Base-by-base conservation (phyloP, 305 asterid species). In the Fraxinus nigra region DNA sequence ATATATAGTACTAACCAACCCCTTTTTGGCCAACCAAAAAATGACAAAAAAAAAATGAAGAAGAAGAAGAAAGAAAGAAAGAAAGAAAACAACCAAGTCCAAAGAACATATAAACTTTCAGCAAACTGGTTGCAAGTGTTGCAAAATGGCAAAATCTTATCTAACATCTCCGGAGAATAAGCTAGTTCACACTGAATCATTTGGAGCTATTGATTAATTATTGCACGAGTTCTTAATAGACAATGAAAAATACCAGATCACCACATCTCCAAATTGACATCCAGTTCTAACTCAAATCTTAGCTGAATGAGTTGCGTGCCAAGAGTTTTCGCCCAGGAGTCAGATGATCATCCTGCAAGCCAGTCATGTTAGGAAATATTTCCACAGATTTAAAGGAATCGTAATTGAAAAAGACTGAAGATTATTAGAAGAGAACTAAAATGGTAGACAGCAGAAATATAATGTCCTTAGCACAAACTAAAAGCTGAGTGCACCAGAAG, bases 341-440 rank as follows among this genome's bases (percentile, higher is more conserved):
- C 35, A 85, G 90, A 82, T 90, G 97, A 77, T 94, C 98, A 87
- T 93, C 98, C 99, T 96, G 97, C 88, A 85, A 86, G 83, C 78
- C 78, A 38, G 81, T 76, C 67, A 46, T 79, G 79, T 28, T 87
- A 82, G 35, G 63, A 72, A 79, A 35, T 67, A 78, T 84, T 78
- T 75, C 78, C 80, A 59, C 59, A 79, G 79, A 37, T 80, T 63
- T 61, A 72, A 61, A 16, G 14, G 34, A 40, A 78, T 46, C 65
- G 22, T 51, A 67, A 67, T 56, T 78, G 51, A 75, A 3, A 72
- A 40, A 24, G 30, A 34, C 10, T 5, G 40, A 63, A 40, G 77
- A 20, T 33, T n/a, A 79, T 26, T 63, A 78, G 77, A 34, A 77
- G 77, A 34, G 70, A 10, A 72, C 1, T 37, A 38, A 63, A 20